Base-by-base conservation (phyloP, 1,139 yeast genomes). In the Yamadazyma mexicana region DNA sequence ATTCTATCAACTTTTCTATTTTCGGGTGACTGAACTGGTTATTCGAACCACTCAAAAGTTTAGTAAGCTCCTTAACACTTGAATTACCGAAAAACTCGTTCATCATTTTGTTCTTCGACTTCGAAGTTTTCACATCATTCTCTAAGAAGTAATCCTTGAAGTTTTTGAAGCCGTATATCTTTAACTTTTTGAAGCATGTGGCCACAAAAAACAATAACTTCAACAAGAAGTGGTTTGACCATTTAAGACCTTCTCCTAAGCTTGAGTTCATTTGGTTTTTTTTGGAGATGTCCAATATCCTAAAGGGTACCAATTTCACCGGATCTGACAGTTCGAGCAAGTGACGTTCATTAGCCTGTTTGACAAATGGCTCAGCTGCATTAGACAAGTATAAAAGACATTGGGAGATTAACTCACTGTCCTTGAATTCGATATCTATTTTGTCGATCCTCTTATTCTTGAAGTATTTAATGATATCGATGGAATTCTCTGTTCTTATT, bases 401-500 rank as follows among this genome's bases (percentile, higher is more conserved):
- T 15, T 38, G 36, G 10, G 73, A 75, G 22, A 77, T 59, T 1
- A 84, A 66, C 18, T 71, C 75, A 15, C 64, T 60, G 46, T 82
- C 80, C 22, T 82, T 86, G 1, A 64, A 61, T 2, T 80, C 75
- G 5, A 87, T 80, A 7, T 74, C 71, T 6, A 85, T 62, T 52
- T 83, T 73, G 22, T 77, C 83, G 9, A 85, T 70, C 17, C 70
- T 74, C 44, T 87, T 84, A n/a, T 68, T 63, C 54, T 87, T 89
- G 71, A 91, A 81, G 55, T 91, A 88, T 52, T 75, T 80, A 12
- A 71, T 67, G n/a, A 89, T 85, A 58, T 94, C 98, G 20, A 80
- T 71, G 50, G 94, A 84, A 34, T 77, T 78, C 54, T 94, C 98
- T 0, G 96, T 87, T 45, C 98, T 67, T 16, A 91, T 80, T 58